A percentile compares a stretch with the other conserved stretches of the same genome.
These are phyloP conservation scores for Ophiostoma tasmaniense DNA, from an alignment of 2,329 filamentous ascomycete species.

Conservation along the genomic window DNA sequence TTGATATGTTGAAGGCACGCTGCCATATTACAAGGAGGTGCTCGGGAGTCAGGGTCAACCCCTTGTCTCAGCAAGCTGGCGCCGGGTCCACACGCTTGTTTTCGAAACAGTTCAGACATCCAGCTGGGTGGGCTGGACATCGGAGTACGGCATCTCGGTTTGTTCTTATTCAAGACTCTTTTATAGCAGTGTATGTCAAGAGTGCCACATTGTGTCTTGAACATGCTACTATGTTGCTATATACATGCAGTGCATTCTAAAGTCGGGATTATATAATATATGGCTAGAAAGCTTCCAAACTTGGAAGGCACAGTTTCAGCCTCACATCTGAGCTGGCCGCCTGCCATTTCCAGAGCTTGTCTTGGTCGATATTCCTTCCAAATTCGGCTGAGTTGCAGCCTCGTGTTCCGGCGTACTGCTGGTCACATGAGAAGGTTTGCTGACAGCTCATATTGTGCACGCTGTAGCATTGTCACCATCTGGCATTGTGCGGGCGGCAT, in stretches of 20 bases:
- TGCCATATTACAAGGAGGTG: neutral
- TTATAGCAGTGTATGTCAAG: neutral
- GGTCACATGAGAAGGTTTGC: no score
- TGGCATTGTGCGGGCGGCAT: neutral
- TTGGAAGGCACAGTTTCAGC: neutral
- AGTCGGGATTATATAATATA: neutral
- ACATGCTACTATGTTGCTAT: neutral
- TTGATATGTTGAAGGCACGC: no score
- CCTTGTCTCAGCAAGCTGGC: constrained; percentile 5
- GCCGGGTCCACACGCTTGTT: neutral
- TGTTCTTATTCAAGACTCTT: neutral
- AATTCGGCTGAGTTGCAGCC: neutral
- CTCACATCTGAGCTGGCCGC: neutral
- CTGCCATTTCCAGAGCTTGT: neutral
- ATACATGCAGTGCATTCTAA: neutral
- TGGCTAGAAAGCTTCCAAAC: neutral
- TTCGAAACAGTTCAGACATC: constrained; percentile 1
- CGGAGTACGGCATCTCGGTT: neutral
- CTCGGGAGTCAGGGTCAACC: neutral
- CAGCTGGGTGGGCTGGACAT: neutral
- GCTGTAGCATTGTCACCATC: neutral
- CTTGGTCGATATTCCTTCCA: neutral
- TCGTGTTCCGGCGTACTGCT: neutral
- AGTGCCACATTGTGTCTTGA: neutral
- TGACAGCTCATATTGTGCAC: neutral